These are phyloP conservation scores for Primulina tabacum DNA, from an alignment of 257 asterid genomes.

Conservation along the genomic window DNA sequence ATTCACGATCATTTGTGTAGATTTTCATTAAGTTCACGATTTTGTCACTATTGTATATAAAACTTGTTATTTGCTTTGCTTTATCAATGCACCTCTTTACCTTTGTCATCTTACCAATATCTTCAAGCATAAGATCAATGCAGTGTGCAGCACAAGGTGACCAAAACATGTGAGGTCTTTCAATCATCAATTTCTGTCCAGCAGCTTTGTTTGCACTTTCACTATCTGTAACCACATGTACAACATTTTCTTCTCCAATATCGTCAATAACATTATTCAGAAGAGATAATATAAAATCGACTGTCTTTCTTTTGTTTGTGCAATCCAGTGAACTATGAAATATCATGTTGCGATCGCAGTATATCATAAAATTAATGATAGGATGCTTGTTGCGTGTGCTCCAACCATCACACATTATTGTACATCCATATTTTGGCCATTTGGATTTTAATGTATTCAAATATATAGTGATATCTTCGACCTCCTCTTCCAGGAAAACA, in stretches of 20 bases:
- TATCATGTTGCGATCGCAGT: neutral
- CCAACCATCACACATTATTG: neutral
- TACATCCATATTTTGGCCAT: neutral
- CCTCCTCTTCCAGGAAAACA: too few relatives aligned
- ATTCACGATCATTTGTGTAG: neutral
- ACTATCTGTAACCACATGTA: neutral
- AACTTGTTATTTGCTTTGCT: neutral
- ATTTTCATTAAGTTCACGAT: neutral
- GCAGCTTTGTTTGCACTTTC: constrained; percentile 1
- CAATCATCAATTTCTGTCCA: neutral
- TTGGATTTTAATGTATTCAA: too few relatives aligned
- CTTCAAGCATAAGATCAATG: too few relatives aligned
- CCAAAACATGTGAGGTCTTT: neutral
- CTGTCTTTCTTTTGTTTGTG: neutral
- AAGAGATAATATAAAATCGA: neutral
- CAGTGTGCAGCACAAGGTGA: too few relatives aligned
- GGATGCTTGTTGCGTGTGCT: neutral
- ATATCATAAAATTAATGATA: neutral
- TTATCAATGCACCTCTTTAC: too few relatives aligned
- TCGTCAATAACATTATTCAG: neutral
- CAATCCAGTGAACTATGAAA: neutral
- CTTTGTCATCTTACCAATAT: too few relatives aligned
- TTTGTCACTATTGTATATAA: constrained; percentile 2
- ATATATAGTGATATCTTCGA: too few relatives aligned
- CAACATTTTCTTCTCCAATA: neutral